phyloP scores from a whole-genome alignment of 108 stramenopile species.

The Ochromonas danica region DNA sequence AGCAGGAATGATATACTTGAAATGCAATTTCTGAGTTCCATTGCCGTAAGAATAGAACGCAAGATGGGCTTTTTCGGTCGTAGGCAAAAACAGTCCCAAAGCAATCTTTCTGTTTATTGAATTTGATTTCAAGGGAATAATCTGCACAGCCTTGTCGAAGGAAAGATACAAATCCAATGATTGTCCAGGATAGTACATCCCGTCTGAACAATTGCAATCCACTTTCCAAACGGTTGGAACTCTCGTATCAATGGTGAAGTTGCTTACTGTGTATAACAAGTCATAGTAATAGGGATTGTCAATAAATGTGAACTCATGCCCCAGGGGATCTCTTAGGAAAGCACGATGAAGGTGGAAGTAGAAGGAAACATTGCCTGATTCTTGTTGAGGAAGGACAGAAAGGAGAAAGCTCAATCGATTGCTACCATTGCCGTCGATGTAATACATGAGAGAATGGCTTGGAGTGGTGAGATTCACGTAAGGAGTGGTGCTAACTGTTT shows the following conservation, averaged over 20 bases:
- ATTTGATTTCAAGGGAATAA: background rate
- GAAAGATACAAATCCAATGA: background rate
- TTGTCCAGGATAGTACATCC: slow-evolving; percentile 9
- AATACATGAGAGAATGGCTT: background rate
- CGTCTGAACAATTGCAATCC: background rate
- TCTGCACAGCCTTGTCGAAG: background rate
- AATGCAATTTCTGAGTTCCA: slow-evolving; percentile 16
- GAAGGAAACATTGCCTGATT: background rate
- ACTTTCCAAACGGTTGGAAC: background rate
- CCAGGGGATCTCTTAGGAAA: background rate
- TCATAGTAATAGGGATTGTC: background rate
- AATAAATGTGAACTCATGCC: background rate
- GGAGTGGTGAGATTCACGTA: too few relatives aligned
- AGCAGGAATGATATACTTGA: slow-evolving; percentile 9
- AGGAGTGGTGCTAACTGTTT: too few relatives aligned
- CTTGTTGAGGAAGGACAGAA: background rate
- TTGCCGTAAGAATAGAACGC: slow-evolving; percentile 25
- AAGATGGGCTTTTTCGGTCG: background rate
- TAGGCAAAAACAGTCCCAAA: background rate
- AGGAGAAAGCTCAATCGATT: background rate
- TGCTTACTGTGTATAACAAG: background rate
- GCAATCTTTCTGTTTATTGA: background rate
- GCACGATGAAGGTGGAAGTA: background rate
- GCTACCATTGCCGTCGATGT: background rate
- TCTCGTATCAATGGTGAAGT: background rate